Evolutionary conservation across 2,329 filamentous ascomycete species (phyloP).

Genomic region (Torrubiellomyces zombiae): DNA sequence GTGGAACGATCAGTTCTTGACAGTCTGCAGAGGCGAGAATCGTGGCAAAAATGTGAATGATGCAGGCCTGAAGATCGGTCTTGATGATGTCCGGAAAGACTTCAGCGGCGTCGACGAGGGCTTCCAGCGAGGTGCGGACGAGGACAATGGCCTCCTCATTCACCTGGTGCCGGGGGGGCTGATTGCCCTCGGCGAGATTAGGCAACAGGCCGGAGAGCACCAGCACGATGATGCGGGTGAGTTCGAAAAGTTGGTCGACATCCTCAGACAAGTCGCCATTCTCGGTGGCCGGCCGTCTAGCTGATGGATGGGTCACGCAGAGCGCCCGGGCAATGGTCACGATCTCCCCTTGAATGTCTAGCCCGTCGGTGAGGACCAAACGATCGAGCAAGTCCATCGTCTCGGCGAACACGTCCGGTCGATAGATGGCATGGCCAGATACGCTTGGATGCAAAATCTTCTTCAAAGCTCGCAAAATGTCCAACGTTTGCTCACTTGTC

Average conservation of each 20-base stretch:
- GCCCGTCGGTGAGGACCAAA: slow-evolving; percentile 76
- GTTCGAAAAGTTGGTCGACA: slow-evolving; percentile 92
- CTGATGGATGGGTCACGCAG: slow-evolving; percentile 81
- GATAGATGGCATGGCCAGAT: slow-evolving; percentile 89
- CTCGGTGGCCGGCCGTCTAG: slow-evolving; percentile 36
- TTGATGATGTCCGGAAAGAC: slow-evolving; percentile 96
- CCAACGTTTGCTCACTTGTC: slow-evolving; percentile 63
- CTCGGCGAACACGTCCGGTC: slow-evolving; percentile 89
- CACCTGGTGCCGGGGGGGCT: slow-evolving; percentile 55
- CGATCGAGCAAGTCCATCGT: slow-evolving; percentile 92
- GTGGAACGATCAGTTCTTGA: slow-evolving; percentile 76
- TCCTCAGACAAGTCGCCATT: slow-evolving; percentile 82
- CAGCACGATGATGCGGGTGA: slow-evolving; percentile 89
- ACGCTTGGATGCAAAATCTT: slow-evolving; percentile 91
- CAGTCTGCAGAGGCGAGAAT: slow-evolving; percentile 73
- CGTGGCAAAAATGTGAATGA: slow-evolving; percentile 89
- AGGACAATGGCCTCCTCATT: slow-evolving; percentile 77
- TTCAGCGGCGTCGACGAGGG: slow-evolving; percentile 83
- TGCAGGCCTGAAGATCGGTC: slow-evolving; percentile 88
- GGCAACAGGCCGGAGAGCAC: slow-evolving; percentile 79
- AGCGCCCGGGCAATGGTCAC: slow-evolving; percentile 85
- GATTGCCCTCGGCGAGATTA: slow-evolving; percentile 53
- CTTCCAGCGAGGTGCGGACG: slow-evolving; percentile 63
- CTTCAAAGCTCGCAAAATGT: slow-evolving; percentile 79
- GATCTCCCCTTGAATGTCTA: slow-evolving; percentile 80